phyloP scores from a whole-genome alignment of 2,329 filamentous ascomycete species.

The Alternaria gansuensis region DNA sequence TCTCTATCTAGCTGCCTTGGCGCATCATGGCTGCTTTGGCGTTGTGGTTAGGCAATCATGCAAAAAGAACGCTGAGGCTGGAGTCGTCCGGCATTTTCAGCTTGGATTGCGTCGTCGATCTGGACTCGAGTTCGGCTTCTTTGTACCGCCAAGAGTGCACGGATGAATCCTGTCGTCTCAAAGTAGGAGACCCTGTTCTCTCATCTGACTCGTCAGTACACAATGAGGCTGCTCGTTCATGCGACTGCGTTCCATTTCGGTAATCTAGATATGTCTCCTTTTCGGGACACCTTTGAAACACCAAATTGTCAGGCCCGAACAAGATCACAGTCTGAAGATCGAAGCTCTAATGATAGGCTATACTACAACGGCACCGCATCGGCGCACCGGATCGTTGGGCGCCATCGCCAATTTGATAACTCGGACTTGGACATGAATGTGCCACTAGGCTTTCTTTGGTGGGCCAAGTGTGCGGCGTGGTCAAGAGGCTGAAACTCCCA shows the following conservation, averaged over 20 bases:
- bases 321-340: slow-evolving; percentile 3
- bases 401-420: slow-evolving; percentile 28
- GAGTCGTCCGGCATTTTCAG: slow-evolving; percentile 10
- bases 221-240: slow-evolving; percentile 17
- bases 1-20: not conserved
- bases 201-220: slow-evolving; percentile 10
- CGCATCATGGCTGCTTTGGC: slow-evolving; percentile 6
- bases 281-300: not conserved
- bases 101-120: slow-evolving; percentile 29
- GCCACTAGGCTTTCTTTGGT: slow-evolving; percentile 28
- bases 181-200: slow-evolving; percentile 17
- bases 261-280: slow-evolving; percentile 10
- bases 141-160: slow-evolving; percentile 31
- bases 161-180: slow-evolving; percentile 18
- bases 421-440: slow-evolving; percentile 36
- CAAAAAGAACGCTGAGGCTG: slow-evolving; percentile 4
- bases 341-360: slow-evolving; percentile 27
- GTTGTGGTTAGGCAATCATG: slow-evolving; percentile 4
- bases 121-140: slow-evolving; percentile 28
- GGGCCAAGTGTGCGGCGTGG: slow-evolving; percentile 31
- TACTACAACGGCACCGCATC: slow-evolving; percentile 31
- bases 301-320: not conserved
- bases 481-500: slow-evolving; percentile 43
- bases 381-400: slow-evolving; percentile 32
- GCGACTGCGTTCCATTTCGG: slow-evolving; percentile 12